Percentiles rank a stretch among this genome's conserved stretches.
Conservation (phyloP, 2,329 filamentous ascomycete genomes). For the Venturiaceae sp. region DNA sequence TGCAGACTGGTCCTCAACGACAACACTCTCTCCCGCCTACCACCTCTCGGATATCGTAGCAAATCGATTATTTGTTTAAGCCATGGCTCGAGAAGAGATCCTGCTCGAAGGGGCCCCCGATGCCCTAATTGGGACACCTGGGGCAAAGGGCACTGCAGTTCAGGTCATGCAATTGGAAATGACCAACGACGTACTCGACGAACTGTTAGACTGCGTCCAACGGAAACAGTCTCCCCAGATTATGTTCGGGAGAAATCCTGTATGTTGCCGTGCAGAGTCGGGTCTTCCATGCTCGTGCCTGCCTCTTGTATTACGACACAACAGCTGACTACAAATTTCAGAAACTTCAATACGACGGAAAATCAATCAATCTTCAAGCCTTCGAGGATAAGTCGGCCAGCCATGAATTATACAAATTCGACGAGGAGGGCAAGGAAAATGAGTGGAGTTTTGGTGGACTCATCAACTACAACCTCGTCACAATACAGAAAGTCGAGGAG, state of each 20-base stretch:
- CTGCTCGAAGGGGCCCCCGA: constrained; percentile 26
- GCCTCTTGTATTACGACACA: not conserved
- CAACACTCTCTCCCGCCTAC: not conserved
- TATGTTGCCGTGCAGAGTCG: constrained; percentile 18
- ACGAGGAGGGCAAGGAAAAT: constrained; percentile 25
- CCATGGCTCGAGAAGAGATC: not conserved
- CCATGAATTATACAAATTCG: constrained; percentile 47
- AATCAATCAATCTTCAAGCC: constrained; percentile 3
- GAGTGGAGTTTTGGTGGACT: constrained; percentile 46
- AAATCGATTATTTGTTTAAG: not conserved
- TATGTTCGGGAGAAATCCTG: constrained; percentile 27
- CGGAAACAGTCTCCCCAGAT: constrained; percentile 27
- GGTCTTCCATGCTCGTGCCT: not conserved
- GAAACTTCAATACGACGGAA: constrained; percentile 7
- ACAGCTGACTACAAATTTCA: constrained; percentile 5
- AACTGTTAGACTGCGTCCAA: constrained; percentile 26
- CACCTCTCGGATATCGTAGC: not conserved
- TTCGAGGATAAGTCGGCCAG: constrained; percentile 25
- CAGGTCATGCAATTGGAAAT: constrained; percentile 33
- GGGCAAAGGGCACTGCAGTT: constrained; percentile 18
- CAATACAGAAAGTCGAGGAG: constrained; percentile 44
- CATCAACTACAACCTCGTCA: constrained; percentile 44
- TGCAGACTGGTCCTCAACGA: not conserved
- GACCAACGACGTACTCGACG: constrained; percentile 28
- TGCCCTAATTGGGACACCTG: constrained; percentile 21